phyloP scores from a whole-genome alignment of 163 green algal genomes.

The Dunaliella salina region DNA sequence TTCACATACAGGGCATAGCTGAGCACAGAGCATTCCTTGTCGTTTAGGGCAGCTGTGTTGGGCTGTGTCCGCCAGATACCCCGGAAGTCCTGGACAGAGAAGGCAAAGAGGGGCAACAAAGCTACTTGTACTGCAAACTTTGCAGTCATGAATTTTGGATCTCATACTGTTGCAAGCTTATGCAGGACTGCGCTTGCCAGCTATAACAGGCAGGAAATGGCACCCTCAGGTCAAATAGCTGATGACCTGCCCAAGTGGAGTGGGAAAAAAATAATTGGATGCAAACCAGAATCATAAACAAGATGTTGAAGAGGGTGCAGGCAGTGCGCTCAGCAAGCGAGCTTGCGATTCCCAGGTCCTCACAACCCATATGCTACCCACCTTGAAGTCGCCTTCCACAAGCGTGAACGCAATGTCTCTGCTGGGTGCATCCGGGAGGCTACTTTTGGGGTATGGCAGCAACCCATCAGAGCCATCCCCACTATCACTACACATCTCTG shows the following conservation, averaged over 20 bases:
- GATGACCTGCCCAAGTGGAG: background rate
- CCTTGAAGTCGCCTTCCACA: slow-evolving; percentile 77
- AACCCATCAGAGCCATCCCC: slow-evolving; percentile 24
- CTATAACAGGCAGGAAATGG: background rate
- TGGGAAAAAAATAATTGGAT: background rate
- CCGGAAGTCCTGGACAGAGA: slow-evolving; percentile 55
- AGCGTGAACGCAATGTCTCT: slow-evolving; percentile 71
- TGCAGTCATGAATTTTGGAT: too few species aligned
- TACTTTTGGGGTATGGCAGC: slow-evolving; percentile 25
- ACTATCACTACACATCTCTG: background rate
- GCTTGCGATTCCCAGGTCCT: too few species aligned
- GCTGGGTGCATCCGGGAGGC: background rate
- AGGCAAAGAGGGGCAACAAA: background rate
- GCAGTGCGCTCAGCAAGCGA: too few species aligned
- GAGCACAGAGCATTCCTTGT: slow-evolving; percentile 28
- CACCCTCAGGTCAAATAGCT: background rate
- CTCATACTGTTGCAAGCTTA: background rate
- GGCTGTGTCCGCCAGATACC: slow-evolving; percentile 73
- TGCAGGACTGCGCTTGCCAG: background rate
- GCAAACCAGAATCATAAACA: too few species aligned
- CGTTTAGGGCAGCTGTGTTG: background rate
- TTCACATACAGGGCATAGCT: slow-evolving; percentile 73
- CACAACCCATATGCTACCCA: slow-evolving; percentile 2
- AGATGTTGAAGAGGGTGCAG: too few species aligned
- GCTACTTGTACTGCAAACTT: background rate